phyloP scores from a whole-genome alignment of 805 yeast genomes.

The Starmerella stellata region DNA sequence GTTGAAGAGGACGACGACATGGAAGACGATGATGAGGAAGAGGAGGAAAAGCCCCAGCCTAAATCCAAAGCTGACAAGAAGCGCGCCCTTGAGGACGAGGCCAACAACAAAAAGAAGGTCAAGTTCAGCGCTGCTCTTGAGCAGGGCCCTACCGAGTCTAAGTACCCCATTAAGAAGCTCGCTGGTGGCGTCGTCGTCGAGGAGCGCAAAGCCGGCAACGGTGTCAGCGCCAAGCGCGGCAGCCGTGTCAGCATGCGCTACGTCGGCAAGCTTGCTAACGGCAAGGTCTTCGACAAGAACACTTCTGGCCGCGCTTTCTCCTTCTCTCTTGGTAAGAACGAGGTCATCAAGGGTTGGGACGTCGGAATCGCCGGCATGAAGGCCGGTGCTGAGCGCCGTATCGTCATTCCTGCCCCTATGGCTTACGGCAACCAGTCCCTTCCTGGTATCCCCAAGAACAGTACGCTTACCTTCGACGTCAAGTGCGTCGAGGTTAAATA shows the following conservation, averaged over 20 bases:
- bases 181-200: conserved; percentile 88
- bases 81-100: conserved; percentile 16
- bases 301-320: conserved; percentile 90
- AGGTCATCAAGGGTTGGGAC: conserved; percentile 97
- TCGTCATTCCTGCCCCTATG: conserved; percentile 84
- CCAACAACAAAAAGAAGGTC: conserved; percentile 49
- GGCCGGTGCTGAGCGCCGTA: conserved; percentile 97
- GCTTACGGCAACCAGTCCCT: conserved; percentile 89
- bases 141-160: conserved; percentile 65
- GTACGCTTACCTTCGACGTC: conserved; percentile 89
- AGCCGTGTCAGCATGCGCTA: conserved; percentile 90
- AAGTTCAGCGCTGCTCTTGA: conserved; percentile 81
- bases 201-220: conserved; percentile 80
- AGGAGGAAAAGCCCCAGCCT: conserved; percentile 6
- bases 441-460: conserved; percentile 97
- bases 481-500: conserved; percentile 39
- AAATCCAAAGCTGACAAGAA: conserved; percentile 18
- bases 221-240: conserved; percentile 73
- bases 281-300: conserved; percentile 92
- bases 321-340: conserved; percentile 88
- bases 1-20: conserved; percentile 23
- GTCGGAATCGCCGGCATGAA: conserved; percentile 98
- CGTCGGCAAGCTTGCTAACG: conserved; percentile 93
- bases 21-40: conserved; percentile 21
- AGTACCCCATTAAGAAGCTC: conserved; percentile 46